Base-by-base conservation (phyloP, 345 rosid genomes). In the Hypericum androsaemum region DNA sequence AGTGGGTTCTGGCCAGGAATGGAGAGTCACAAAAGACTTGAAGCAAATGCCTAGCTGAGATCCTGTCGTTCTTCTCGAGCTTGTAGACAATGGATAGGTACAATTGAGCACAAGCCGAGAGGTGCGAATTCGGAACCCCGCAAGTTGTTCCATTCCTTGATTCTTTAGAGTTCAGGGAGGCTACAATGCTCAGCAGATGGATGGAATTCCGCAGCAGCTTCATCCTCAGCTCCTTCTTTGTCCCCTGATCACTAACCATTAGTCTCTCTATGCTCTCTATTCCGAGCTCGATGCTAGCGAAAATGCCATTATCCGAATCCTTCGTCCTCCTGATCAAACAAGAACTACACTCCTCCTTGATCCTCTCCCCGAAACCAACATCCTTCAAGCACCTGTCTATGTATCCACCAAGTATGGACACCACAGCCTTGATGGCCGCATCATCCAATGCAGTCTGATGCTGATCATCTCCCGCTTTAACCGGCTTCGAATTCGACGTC, bases 91-190 rank as follows among this genome's bases (percentile, higher is more conserved):
- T 64, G 5, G 86, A 64, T 37, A 83, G 50, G 72, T 77, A 83
- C 37, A 83, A 62, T 5, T 78, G 82, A 43, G 77, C 78, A 57
- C 80, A 77, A 3, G 82, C 83, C 7, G 84, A 77, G 54, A 83
- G 74, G 56, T 79, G 64, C 6, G 77, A 69, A 50, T 82, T 75
- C 13, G 79, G 80, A 7, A 77, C 61, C 1, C 84, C 80, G 28
- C 71, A 73, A 9, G 77, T 73, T 7, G 73, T 64, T 12, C 55
- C 55, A 22, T 69, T 68, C 43, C 45, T 64, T 0, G 73, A 60
- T 7, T 67, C 61, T 47, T 70, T 57, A 3, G 76, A 70, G 53
- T 74, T 70, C 74, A 75, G 52, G 5, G 82, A 67, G 13, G 80
- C 77, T 45, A 77, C 84, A 16, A 59, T 54, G 62, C 44, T 71